Base-by-base conservation (phyloP, 345 rosid genomes). In the Hevea brasiliensis region DNA sequence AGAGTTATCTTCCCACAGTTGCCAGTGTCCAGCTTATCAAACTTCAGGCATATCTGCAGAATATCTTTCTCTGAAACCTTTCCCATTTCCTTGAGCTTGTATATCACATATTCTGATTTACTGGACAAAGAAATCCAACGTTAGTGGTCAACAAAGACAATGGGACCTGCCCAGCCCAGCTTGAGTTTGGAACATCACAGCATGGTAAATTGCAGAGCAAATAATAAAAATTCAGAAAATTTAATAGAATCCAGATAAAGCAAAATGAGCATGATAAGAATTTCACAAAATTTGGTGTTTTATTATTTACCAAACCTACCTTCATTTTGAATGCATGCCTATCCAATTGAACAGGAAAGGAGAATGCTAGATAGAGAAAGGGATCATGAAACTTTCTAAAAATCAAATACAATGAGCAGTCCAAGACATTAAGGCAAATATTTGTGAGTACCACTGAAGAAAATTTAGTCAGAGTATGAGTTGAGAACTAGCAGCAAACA, bases 11-110 rank as follows among this genome's bases (percentile, higher is more conserved):
- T 93, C 67, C 98, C 96, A 53, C 81, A 83, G 76, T 88, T 87
- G 72, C 90, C 90, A 2, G 79, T 21, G 77, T 91, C 97, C 37
- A 93, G 83, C 85, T 82, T 80, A 50, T 88, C 96, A 76, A 93
- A 89, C 78, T 82, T 87, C 59, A 74, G 40, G 58, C 83, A 80
- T 18, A 93, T 87, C 81, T 76, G 89, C 61, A 74, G 37, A 57
- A 89, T 74, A 78, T 93, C 98, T 53, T 85, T 88, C 55, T 88
- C 89, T 3, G 92, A 75, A 64, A 91, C 80, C 81, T 85, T 87
- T 27, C 81, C 89, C 93, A 91, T 88, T 81, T 87, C 90, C 83
- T 84, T 89, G 57, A 91, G 88, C 86, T 88, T 88, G 91, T 89
- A 91, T 81, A 94, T 82, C 15, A 86, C 90, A 72, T 77, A 94